A percentile compares a stretch with the other conserved stretches of the same genome.
Evolutionary conservation across 2,329 filamentous ascomycete genomes (phyloP).

Genomic region (Pseudogymnoascus sp.): DNA sequence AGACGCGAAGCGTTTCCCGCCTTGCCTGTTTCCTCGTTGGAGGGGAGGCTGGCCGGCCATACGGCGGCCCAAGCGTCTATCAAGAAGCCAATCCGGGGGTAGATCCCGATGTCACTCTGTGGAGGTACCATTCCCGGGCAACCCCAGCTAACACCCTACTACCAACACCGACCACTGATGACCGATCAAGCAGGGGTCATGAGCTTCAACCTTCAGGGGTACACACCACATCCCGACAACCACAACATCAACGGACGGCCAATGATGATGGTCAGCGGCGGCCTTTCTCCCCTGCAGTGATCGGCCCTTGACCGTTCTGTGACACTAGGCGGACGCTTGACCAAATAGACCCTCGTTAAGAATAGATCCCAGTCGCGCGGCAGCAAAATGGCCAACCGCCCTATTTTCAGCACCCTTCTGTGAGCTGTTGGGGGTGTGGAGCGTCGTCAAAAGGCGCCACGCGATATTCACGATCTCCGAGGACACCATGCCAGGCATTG

Average conservation of each 20-base stretch:
- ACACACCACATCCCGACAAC: not conserved
- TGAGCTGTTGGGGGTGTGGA: not conserved
- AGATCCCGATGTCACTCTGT: slow-evolving; percentile 6
- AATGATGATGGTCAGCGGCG: not conserved
- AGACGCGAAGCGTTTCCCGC: slow-evolving; percentile 1
- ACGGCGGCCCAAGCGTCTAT: slow-evolving; percentile 3
- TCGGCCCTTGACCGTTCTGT: slow-evolving; percentile 3
- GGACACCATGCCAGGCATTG: not conserved
- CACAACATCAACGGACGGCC: not conserved
- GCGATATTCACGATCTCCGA: slow-evolving; percentile 7
- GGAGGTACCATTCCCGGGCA: not conserved
- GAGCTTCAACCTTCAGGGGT: slow-evolving; percentile 1
- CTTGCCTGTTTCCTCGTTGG: not conserved
- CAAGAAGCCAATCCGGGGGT: slow-evolving; percentile 3
- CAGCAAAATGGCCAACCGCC: slow-evolving; percentile 4
- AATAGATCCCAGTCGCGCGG: slow-evolving; percentile 5
- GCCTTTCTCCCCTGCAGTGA: not conserved
- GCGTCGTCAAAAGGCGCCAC: slow-evolving; percentile 3
- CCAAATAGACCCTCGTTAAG: slow-evolving; percentile 7
- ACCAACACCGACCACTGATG: not conserved
- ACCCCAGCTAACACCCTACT: slow-evolving; percentile 2
- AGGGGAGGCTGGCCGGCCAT: not conserved
- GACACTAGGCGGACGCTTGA: slow-evolving; percentile 3
- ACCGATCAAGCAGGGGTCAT: not conserved
- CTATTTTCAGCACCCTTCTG: slow-evolving; percentile 1